A percentile compares a stretch with the other conserved stretches of the same genome.
These are phyloP conservation scores for Leishmania martiniquensis DNA, from an alignment of 208 protist genomes.

Conservation along the genomic window DNA sequence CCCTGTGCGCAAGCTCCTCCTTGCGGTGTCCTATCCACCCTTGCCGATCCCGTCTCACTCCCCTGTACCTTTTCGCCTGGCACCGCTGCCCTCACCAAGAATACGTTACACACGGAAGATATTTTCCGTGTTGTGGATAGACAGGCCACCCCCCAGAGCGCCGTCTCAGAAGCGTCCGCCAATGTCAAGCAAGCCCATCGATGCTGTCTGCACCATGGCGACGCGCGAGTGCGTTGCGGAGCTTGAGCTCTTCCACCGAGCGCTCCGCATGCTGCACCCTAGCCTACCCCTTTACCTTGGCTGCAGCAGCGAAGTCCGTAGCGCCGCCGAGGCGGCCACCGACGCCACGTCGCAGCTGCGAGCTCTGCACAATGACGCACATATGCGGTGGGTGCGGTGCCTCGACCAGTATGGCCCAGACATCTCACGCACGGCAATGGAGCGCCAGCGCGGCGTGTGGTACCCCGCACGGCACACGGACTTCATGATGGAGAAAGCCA, in stretches of 20 bases:
- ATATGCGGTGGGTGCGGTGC: conserved; percentile 66
- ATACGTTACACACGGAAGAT: neutral
- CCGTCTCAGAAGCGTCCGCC: neutral
- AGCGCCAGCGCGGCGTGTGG: conserved; percentile 65
- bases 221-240: conserved; percentile 83
- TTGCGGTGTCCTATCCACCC: neutral
- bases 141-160: neutral
- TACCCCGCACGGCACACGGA: conserved; percentile 74
- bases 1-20: neutral
- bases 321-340: neutral
- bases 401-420: conserved; percentile 61
- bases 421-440: conserved; percentile 72
- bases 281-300: conserved; percentile 58
- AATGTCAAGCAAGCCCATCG: conserved; percentile 34
- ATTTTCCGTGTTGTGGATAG: neutral
- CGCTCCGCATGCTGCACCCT: conserved; percentile 65
- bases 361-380: conserved; percentile 26
- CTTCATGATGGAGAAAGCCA: conserved; percentile 92
- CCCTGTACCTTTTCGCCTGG: neutral
- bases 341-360: conserved; percentile 3
- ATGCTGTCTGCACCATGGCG: conserved; percentile 79
- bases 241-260: conserved; percentile 66
- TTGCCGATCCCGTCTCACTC: neutral
- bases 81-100: neutral
- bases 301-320: conserved; percentile 45